Evolutionary conservation across 306 rosid genomes (phyloP).

Genomic region (Rosa rugosa): DNA sequence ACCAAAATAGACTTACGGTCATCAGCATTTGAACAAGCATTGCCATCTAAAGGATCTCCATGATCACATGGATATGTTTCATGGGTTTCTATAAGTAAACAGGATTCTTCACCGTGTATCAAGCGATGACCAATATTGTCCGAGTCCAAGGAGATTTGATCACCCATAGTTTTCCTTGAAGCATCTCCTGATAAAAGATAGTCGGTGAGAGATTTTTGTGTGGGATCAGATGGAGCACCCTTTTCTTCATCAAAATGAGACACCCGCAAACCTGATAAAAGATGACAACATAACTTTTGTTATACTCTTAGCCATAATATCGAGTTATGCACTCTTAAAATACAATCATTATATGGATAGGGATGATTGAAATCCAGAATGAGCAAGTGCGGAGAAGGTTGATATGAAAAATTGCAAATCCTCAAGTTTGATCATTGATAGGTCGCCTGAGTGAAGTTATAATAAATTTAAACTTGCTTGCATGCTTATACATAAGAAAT

Average conservation of each 20-base stretch:
- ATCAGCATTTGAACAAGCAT: slow-evolving; percentile 30
- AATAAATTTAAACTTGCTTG: no score
- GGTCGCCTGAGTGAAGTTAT: not conserved
- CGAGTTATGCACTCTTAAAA: not conserved
- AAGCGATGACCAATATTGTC: slow-evolving; percentile 33
- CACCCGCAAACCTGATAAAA: slow-evolving; percentile 70
- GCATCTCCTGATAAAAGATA: slow-evolving; percentile 57
- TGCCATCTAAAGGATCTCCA: slow-evolving; percentile 38
- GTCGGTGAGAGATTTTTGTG: slow-evolving; percentile 66
- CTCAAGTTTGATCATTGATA: not conserved
- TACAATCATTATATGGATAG: not conserved
- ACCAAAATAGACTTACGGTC: slow-evolving; percentile 27
- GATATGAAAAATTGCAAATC: not conserved
- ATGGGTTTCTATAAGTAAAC: slow-evolving; percentile 29
- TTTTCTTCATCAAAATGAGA: slow-evolving; percentile 69
- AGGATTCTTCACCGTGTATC: slow-evolving; percentile 46
- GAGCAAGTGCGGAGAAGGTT: not conserved
- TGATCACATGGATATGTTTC: slow-evolving; percentile 33
- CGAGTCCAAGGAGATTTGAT: slow-evolving; percentile 30
- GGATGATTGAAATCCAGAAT: not conserved
- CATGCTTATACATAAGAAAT: not conserved
- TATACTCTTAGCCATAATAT: not conserved
- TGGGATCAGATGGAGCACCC: slow-evolving; percentile 55
- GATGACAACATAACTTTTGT: slow-evolving; percentile 15
- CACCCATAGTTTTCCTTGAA: slow-evolving; percentile 31